These are phyloP conservation scores for Gonapodya prolifera DNA, from an alignment of 192 early-diverging fungal genomes.

Conservation along the genomic window DNA sequence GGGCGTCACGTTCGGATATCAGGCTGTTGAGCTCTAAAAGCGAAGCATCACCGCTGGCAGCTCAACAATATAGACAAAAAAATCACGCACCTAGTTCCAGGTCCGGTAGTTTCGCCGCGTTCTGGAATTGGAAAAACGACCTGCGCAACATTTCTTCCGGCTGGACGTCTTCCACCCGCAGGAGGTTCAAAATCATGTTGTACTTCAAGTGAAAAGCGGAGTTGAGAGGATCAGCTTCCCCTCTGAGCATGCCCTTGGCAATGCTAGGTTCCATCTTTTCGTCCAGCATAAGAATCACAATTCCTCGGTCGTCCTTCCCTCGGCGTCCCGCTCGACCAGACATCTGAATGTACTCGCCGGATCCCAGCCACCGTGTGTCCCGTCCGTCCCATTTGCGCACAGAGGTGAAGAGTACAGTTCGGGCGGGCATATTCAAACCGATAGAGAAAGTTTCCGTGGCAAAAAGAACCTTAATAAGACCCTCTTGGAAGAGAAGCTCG, in stretches of 20 bases:
- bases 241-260: constrained; percentile 86
- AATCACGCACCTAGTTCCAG: constrained; percentile 40
- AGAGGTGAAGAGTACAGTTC: constrained; percentile 92
- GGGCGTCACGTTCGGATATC: constrained; percentile 33
- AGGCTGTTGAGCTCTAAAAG: constrained; percentile 36
- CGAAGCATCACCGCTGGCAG: background rate
- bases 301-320: constrained; percentile 92
- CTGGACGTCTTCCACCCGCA: constrained; percentile 85
- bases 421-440: constrained; percentile 98
- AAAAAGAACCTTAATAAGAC: constrained; percentile 94
- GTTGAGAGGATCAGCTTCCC: constrained; percentile 65
- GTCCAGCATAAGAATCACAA: constrained; percentile 94
- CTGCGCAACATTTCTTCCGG: constrained; percentile 85
- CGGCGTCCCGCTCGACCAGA: constrained; percentile 93
- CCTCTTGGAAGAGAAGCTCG: constrained; percentile 95
- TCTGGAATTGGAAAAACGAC: constrained; percentile 90
- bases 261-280: constrained; percentile 87
- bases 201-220: constrained; percentile 94
- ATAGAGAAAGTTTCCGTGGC: constrained; percentile 99
- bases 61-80: constrained; percentile 8
- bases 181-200: constrained; percentile 92
- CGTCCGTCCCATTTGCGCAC: constrained; percentile 90
- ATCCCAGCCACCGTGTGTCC: constrained; percentile 61
- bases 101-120: constrained; percentile 64
- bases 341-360: constrained; percentile 99